These are phyloP conservation scores for Epichloe uncinata DNA, from an alignment of 2,329 filamentous ascomycete species.

Conservation along the genomic window DNA sequence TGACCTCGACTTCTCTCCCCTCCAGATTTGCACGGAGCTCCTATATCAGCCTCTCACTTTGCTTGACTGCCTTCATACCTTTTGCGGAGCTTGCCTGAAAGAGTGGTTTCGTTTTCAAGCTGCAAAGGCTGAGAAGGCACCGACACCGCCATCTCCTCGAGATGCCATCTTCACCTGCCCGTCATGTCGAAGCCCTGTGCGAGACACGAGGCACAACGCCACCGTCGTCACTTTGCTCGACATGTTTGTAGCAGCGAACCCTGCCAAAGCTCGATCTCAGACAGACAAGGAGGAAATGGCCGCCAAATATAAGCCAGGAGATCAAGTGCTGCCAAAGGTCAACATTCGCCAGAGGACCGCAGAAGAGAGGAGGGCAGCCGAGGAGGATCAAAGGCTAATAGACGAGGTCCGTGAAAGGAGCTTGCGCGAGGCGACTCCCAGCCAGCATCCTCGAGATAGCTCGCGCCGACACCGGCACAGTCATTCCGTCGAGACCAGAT, in stretches of 20 bases:
- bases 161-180: slow-evolving; percentile 67
- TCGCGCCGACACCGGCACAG: slow-evolving; percentile 20
- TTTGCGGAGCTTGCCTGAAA: slow-evolving; percentile 88
- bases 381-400: slow-evolving; percentile 56
- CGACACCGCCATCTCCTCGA: slow-evolving; percentile 34
- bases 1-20: background rate
- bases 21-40: slow-evolving; percentile 89
- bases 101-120: slow-evolving; percentile 89
- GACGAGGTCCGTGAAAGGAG: slow-evolving; percentile 63
- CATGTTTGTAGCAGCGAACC: slow-evolving; percentile 72
- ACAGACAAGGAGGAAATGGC: slow-evolving; percentile 67
- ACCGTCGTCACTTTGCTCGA: slow-evolving; percentile 82
- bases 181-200: slow-evolving; percentile 75
- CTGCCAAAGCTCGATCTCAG: slow-evolving; percentile 54
- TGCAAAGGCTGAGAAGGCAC: slow-evolving; percentile 37
- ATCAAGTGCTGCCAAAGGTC: slow-evolving; percentile 60
- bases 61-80: slow-evolving; percentile 89
- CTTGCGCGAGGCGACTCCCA: slow-evolving; percentile 50
- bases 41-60: slow-evolving; percentile 83
- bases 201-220: slow-evolving; percentile 80
- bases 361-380: slow-evolving; percentile 41
- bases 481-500: slow-evolving; percentile 20
- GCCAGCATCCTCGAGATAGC: slow-evolving; percentile 20
- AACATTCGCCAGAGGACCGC: slow-evolving; percentile 35
- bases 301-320: slow-evolving; percentile 65